Base-by-base conservation (phyloP, 176 grass and related monocot genomes). In the Oropetium thomaeum region DNA sequence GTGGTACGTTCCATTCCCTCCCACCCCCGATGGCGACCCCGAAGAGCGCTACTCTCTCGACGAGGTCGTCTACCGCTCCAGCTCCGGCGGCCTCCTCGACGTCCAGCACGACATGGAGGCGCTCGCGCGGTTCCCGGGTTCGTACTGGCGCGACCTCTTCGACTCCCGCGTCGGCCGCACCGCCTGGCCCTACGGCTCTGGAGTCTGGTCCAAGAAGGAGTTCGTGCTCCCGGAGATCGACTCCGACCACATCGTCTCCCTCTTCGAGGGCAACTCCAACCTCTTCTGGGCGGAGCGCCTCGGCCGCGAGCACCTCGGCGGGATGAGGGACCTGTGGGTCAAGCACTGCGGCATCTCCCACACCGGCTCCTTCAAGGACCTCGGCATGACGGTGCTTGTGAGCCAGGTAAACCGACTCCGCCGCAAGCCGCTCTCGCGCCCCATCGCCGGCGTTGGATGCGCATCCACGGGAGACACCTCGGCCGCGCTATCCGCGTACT, bases 281-380 rank as follows among this genome's bases (percentile, higher is more conserved):
- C 83, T 93, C 33, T 93, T 89, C 87, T 93, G 90, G 90, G 90
- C 90, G 0, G 90, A 93, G 87, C 86, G 83, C 38, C 77, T 93
- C 40, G 90, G 86, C 53, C 86, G 86, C 16, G 83, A 93, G n/a
- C 87, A 93, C 77, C 86, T 93, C 45, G 87, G 87, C 20, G 90
- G 86, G 59, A 93, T 93, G 90, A 82, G 37, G 59, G 90, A 93
- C 26, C 90, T 93, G 72, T 93, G 90, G 90, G 90, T 93, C 31
- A 93, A 93, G 83, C 90, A 93, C 69, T 93, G 91, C 32, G 91
- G 91, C 73, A 93, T 93, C 78, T 93, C 91, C 7, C 91, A 93
- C 77, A 91, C 88, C 6, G 92, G 92, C 5, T 95, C 92, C 2
- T 95, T 95, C 85, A 95, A 95, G 82, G 92, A 95, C 67, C 92